Evolutionary conservation across 2,329 filamentous ascomycete genomes (phyloP).

Genomic region (Purpureocillium lavendulum): DNA sequence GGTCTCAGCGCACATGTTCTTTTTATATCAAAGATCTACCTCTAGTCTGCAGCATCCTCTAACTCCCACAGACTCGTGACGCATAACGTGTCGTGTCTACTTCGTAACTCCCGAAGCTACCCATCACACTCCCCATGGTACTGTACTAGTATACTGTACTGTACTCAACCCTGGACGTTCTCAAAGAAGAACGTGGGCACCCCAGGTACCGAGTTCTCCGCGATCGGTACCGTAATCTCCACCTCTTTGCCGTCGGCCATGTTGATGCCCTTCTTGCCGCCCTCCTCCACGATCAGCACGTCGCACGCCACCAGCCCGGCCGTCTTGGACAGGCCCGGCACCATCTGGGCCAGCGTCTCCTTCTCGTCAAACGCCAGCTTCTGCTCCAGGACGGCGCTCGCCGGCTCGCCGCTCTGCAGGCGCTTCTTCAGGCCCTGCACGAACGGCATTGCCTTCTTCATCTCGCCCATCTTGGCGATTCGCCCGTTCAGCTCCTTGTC

Average conservation of each 20-base stretch:
- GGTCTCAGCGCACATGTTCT: too few relatives aligned
- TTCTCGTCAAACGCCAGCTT: constrained; percentile 84
- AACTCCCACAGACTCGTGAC: too few relatives aligned
- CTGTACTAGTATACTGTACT: too few relatives aligned
- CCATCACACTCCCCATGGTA: too few relatives aligned
- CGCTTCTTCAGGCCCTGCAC: constrained; percentile 81
- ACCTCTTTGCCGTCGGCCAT: constrained; percentile 46
- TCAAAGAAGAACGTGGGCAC: constrained; percentile 77
- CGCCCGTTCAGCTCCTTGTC: constrained; percentile 74
- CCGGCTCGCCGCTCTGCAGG: constrained; percentile 61
- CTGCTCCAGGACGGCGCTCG: constrained; percentile 66
- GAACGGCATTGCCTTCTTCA: constrained; percentile 98
- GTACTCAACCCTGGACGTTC: constrained; percentile 55
- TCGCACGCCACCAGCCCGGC: constrained; percentile 62
- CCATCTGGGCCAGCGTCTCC: constrained; percentile 67
- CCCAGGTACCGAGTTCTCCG: constrained; percentile 73
- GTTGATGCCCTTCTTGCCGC: constrained; percentile 54
- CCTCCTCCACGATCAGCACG: constrained; percentile 63
- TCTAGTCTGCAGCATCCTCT: too few relatives aligned
- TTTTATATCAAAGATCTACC: too few relatives aligned
- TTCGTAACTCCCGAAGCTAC: too few relatives aligned
- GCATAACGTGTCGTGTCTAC: too few relatives aligned
- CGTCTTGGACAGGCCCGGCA: constrained; percentile 68
- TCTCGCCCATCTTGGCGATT: constrained; percentile 76
- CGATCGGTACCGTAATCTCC: constrained; percentile 46